Conservation (phyloP, 345 rosid species). For the Rhodomyrtus tomentosa region DNA sequence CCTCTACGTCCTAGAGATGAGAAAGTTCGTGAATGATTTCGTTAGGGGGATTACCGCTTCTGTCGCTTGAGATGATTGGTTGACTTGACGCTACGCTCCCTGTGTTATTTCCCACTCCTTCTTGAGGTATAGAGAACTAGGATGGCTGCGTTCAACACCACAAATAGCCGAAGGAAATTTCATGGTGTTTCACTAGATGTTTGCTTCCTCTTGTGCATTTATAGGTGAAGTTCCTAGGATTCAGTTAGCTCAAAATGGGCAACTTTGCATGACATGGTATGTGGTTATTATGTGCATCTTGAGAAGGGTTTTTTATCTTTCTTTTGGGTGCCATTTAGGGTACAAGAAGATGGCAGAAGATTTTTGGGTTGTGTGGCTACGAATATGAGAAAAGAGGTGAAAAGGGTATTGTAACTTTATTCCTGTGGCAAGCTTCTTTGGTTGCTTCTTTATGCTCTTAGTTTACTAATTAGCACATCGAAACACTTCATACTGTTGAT, state of each 20-base stretch:
- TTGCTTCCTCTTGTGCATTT: neutral
- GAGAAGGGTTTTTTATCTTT: neutral
- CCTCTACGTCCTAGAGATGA: too few species aligned
- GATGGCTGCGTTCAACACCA: neutral
- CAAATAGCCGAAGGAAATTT: neutral
- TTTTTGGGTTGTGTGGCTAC: neutral
- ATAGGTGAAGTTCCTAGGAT: neutral
- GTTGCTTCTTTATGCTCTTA: neutral
- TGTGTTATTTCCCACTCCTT: neutral
- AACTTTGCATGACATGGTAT: neutral
- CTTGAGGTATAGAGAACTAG: neutral
- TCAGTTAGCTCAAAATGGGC: neutral
- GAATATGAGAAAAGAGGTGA: neutral
- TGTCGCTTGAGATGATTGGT: neutral
- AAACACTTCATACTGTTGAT: neutral
- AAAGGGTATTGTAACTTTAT: neutral
- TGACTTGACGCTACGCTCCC: neutral
- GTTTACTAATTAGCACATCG: neutral
- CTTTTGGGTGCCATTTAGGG: neutral
- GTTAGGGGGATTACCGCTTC: neutral
- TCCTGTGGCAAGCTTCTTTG: neutral
- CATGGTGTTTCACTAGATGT: neutral
- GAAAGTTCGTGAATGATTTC: neutral
- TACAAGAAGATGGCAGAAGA: neutral
- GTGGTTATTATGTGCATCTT: neutral